These are phyloP conservation scores for Effrenium voratum DNA, from an alignment of 73 alveolate species.

Conservation along the genomic window DNA sequence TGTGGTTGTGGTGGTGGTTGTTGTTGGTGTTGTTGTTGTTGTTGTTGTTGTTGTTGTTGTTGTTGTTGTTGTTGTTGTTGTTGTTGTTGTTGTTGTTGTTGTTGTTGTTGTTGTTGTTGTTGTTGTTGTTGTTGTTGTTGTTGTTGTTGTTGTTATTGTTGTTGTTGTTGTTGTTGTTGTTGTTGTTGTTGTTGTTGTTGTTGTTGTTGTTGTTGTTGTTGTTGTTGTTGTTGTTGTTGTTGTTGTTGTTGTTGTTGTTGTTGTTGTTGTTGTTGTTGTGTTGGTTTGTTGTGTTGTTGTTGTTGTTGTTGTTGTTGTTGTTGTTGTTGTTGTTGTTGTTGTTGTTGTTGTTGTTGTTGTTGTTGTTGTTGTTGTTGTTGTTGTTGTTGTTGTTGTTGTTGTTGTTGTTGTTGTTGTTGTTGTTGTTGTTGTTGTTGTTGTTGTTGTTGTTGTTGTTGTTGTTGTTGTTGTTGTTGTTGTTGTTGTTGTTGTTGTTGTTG, in stretches of 20 bases:
- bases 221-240: not conserved
- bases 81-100: too few species aligned
- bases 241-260: slow-evolving; percentile 22
- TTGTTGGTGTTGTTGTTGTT: too few species aligned
- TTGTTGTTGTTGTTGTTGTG: slow-evolving; percentile 13
- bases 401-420: slow-evolving; percentile 20
- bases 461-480: slow-evolving; percentile 21
- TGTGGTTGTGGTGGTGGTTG: too few species aligned
- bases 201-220: not conserved
- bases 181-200: not conserved
- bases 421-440: slow-evolving; percentile 40
- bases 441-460: slow-evolving; percentile 23
- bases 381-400: slow-evolving; percentile 16
- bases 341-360: slow-evolving; percentile 21
- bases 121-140: not conserved
- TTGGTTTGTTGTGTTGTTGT: not conserved
- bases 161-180: not conserved
- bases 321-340: slow-evolving; percentile 38
- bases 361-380: not conserved
- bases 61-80: too few species aligned
- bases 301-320: slow-evolving; percentile 38
- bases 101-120: not conserved
- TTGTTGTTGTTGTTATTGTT: not conserved
- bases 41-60: too few species aligned
- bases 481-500: slow-evolving; percentile 35